phyloP scores from a whole-genome alignment of 2,329 filamentous ascomycete genomes.

The Aspergillus japonicus region DNA sequence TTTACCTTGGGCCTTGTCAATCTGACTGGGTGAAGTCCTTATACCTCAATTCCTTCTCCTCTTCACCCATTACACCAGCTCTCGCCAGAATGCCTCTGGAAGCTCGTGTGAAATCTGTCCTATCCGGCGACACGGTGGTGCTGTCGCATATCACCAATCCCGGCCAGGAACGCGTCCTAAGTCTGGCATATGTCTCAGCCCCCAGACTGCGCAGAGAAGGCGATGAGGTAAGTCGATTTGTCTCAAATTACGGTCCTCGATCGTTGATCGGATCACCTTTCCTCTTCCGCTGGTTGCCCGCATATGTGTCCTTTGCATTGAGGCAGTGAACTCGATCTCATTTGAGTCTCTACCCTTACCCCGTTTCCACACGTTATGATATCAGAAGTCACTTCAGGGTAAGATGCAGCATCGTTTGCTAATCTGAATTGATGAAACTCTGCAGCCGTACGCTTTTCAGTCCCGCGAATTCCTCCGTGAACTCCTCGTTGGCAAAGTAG shows the following conservation, averaged over 20 bases:
- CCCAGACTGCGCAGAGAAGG: slow-evolving; percentile 84
- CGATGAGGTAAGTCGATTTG: slow-evolving; percentile 63
- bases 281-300: neutral
- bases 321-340: neutral
- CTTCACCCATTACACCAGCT: neutral
- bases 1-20: slow-evolving; percentile 6
- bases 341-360: neutral
- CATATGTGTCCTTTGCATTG: slow-evolving; percentile 21
- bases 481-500: slow-evolving; percentile 77
- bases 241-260: neutral
- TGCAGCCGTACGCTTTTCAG: slow-evolving; percentile 78
- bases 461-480: slow-evolving; percentile 90
- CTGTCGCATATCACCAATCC: slow-evolving; percentile 79
- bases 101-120: slow-evolving; percentile 85
- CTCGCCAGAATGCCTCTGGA: slow-evolving; percentile 43
- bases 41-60: slow-evolving; percentile 9
- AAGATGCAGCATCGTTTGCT: neutral
- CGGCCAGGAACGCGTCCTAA: slow-evolving; percentile 78
- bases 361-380: neutral
- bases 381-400: neutral
- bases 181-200: slow-evolving; percentile 87
- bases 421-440: neutral
- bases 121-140: slow-evolving; percentile 90
- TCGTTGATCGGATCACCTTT: neutral
- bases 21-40: slow-evolving; percentile 8